Percentiles rank a stretch among this genome's conserved stretches.
These are phyloP conservation scores for Phytopythium aichiense DNA, from an alignment of 352 stramenopile genomes.

Conservation along the genomic window DNA sequence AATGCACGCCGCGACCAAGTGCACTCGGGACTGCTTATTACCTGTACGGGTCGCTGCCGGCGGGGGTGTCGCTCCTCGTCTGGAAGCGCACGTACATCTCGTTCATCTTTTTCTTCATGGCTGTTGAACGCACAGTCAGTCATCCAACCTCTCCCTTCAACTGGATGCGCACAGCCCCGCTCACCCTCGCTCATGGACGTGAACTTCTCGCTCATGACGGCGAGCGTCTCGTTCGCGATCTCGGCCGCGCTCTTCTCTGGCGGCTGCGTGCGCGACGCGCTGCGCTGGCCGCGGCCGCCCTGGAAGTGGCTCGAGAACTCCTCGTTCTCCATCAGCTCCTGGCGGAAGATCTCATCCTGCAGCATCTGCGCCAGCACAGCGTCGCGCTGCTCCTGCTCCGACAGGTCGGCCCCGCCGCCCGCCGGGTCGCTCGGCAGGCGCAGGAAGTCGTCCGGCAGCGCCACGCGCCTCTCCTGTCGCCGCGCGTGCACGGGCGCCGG, in stretches of 20 bases:
- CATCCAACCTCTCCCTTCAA: background rate
- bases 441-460: constrained; percentile 71
- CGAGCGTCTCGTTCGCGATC: constrained; percentile 71
- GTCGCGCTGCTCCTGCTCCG: constrained; percentile 69
- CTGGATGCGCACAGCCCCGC: background rate
- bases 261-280: constrained; percentile 14
- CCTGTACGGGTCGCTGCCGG: constrained; percentile 60
- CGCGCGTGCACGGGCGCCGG: constrained; percentile 12
- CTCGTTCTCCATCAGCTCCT: constrained; percentile 63
- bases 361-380: constrained; percentile 73
- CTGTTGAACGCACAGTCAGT: constrained; percentile 19
- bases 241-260: constrained; percentile 66
- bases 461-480: constrained; percentile 20
- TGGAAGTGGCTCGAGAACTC: constrained; percentile 77
- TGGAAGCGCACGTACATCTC: constrained; percentile 85
- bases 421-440: constrained; percentile 34
- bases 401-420: constrained; percentile 19
- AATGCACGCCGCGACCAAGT: background rate
- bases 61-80: constrained; percentile 46
- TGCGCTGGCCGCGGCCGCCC: constrained; percentile 15
- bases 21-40: constrained; percentile 13
- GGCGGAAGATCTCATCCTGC: constrained; percentile 80
- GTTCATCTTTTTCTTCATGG: constrained; percentile 75
- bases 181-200: constrained; percentile 74
- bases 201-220: constrained; percentile 63